Evolutionary conservation across 225 moss, liverwort and hornwort genomes (phyloP).

Genomic region (Thuidium tamariscinum): DNA sequence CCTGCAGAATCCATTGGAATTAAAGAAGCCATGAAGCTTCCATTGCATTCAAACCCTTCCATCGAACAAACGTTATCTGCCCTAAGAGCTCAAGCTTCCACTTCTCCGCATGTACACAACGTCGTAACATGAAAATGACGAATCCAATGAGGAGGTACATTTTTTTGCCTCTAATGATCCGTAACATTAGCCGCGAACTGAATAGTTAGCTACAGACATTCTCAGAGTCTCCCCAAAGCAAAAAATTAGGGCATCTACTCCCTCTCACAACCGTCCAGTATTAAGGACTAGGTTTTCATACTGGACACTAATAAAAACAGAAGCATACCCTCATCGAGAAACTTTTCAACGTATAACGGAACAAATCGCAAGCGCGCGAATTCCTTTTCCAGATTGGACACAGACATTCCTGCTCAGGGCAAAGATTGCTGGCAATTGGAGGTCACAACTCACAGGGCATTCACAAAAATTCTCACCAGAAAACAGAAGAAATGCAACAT

Average conservation of each 20-base stretch:
- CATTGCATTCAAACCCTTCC: not conserved
- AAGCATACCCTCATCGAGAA: not conserved
- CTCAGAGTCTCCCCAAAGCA: not conserved
- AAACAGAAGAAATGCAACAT: not conserved
- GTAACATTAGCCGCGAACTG: not conserved
- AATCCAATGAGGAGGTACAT: not conserved
- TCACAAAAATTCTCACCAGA: not conserved
- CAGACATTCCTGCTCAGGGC: not conserved
- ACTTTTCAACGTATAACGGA: not conserved
- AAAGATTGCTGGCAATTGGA: not conserved
- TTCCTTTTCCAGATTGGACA: not conserved
- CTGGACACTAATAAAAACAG: not conserved
- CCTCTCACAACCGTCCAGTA: not conserved
- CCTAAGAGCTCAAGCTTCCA: not conserved
- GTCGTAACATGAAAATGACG: not conserved
- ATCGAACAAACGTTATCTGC: not conserved
- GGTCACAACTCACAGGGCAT: not conserved
- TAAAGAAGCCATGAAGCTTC: not conserved
- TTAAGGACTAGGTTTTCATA: not conserved
- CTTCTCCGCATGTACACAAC: not conserved
- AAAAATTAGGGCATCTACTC: not conserved
- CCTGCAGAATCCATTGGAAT: not conserved
- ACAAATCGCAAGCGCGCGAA: not conserved
- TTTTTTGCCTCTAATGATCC: not conserved
- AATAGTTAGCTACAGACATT: not conserved